Base-by-base conservation (phyloP, 805 yeast genomes). In the Ogataea nonfermentans region DNA sequence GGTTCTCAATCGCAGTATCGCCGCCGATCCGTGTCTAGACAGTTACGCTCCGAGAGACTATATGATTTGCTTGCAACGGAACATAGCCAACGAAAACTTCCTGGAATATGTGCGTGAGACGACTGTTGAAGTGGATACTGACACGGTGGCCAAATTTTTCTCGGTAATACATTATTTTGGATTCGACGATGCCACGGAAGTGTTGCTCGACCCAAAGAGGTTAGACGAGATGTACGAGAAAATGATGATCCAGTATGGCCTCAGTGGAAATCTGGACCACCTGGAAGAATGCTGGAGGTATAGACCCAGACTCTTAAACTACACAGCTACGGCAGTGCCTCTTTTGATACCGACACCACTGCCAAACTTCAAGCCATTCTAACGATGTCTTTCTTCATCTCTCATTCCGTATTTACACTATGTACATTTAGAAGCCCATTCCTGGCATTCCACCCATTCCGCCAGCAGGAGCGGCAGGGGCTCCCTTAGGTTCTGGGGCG, bases 401-500 rank as follows among this genome's bases (percentile, higher is more conserved):
- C 16, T 23, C 14, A 20, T 35, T 35, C 32, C 31, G 36, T 37
- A 37, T 37, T 31, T 37, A 37, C 41, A 35, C 43, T 40, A 34
- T 34, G 29, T 35, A 35, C 43, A 34, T 28, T 46, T 50, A 53
- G 50, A 51, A 53, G 41, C 61, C 59, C 62, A 58, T 58, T 37
- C 65, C 65, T 48, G 56, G 56, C 65, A 60, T 60, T 19, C 64
- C 65, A 26, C 63, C 63, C 79, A 74, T 74, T 51, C 82, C 83
- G 42, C 81, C 82, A 44, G 71, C 75, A 52, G 74, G 71, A 49
- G 76, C 76, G 43, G 79, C 67, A 42, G 77, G 66, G 29, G 76
- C 58, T 49, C 68, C 69, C 68, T 73, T 70, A 59, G 91, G 93
- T 67, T 79, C 83, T 56, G 97, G 95, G 50, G 95, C 96, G 56